Conservation (phyloP, 306 rosid genomes). For the Dalbergia oliveri region DNA sequence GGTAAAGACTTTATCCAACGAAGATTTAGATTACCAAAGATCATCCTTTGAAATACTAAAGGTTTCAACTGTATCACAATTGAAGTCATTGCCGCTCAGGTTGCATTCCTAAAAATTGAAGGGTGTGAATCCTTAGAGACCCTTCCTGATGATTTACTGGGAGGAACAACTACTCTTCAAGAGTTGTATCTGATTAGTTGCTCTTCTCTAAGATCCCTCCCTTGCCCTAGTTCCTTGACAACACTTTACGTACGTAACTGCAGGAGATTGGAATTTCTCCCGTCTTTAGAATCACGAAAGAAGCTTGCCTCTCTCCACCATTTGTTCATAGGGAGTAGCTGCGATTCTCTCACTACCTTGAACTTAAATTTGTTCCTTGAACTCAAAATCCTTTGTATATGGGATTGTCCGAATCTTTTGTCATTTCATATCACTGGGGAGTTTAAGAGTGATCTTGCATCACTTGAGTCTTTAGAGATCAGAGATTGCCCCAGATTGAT, state of each 20-base stretch:
- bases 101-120: conserved; percentile 42
- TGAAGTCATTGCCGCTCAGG: conserved; percentile 33
- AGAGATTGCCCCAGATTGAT: conserved; percentile 29
- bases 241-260: conserved; percentile 41
- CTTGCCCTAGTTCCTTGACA: conserved; percentile 26
- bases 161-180: conserved; percentile 9
- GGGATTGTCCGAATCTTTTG: conserved; percentile 38
- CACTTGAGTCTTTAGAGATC: conserved; percentile 39
- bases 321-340: conserved; percentile 42
- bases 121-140: conserved; percentile 42
- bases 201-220: conserved; percentile 40
- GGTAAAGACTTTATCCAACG: conserved; percentile 19
- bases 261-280: conserved; percentile 15
- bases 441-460: not conserved
- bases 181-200: conserved; percentile 39
- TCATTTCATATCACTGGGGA: not conserved
- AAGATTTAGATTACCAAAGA: conserved; percentile 48
- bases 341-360: conserved; percentile 36
- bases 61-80: conserved; percentile 41
- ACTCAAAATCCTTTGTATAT: conserved; percentile 29
- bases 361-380: conserved; percentile 13
- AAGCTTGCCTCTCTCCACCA: conserved; percentile 21
- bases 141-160: conserved; percentile 32
- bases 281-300: conserved; percentile 27
- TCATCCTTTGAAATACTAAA: conserved; percentile 48